Percentiles rank a stretch among this genome's conserved stretches.
Evolutionary conservation across 2,329 filamentous ascomycete genomes (phyloP).

Genomic region (Cladorrhinum sp.): DNA sequence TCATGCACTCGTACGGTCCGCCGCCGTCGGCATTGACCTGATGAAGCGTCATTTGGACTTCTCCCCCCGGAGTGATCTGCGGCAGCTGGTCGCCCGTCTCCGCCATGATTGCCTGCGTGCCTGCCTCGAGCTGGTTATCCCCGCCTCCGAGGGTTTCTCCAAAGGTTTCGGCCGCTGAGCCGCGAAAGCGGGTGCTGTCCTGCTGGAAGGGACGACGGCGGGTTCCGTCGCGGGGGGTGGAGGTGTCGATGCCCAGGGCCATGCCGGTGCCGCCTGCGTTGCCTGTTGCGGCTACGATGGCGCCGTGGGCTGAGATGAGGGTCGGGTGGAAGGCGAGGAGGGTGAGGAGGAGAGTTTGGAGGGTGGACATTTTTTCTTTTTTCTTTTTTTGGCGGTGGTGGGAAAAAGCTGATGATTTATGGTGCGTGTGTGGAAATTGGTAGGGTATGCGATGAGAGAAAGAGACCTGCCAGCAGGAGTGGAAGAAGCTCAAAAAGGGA

Average conservation of each 20-base stretch:
- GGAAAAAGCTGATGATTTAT: not conserved
- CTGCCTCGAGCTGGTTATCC: conserved; percentile 54
- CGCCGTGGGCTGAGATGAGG: conserved; percentile 59
- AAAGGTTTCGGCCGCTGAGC: conserved; percentile 48
- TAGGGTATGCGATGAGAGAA: not conserved
- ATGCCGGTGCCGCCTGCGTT: conserved; percentile 56
- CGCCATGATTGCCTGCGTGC: conserved; percentile 56
- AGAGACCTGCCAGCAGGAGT: conserved; percentile 3
- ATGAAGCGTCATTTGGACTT: conserved; percentile 60
- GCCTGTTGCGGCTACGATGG: conserved; percentile 56
- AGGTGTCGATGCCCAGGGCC: conserved; percentile 48
- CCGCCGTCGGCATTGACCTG: conserved; percentile 66
- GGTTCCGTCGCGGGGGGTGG: conserved; percentile 61
- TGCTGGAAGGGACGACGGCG: conserved; percentile 60
- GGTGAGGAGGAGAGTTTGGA: conserved; percentile 39
- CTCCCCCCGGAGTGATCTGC: conserved; percentile 56
- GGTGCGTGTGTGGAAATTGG: not conserved
- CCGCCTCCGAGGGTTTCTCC: conserved; percentile 58
- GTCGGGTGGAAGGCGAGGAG: conserved; percentile 49
- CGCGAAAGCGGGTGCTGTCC: conserved; percentile 61
- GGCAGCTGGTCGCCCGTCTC: conserved; percentile 56
- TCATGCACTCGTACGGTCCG: conserved; percentile 63
- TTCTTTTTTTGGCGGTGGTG: conserved; percentile 19
- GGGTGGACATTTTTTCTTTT: conserved; percentile 36
- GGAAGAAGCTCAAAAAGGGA: not conserved